Evolutionary conservation across 305 asterid species (phyloP), one percentile per base, ranked within the genome.

Genomic region (Plantago coronopus): DNA sequence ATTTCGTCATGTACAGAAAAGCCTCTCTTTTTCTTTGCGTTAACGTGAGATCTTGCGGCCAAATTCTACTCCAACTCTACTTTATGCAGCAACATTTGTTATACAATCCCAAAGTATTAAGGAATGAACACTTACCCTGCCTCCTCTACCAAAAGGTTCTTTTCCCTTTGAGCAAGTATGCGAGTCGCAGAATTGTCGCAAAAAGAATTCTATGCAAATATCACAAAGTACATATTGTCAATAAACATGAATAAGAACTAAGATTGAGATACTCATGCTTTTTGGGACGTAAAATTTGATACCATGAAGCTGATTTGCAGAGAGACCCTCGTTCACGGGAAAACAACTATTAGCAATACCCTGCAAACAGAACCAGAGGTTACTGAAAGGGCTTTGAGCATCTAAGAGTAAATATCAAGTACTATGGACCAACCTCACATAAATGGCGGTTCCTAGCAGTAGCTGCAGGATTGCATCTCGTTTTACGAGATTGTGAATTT

Each of bases 391-490:
- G 68, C 42, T 20, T 27, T 3, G 11, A 34, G 13, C 47, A 22
- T 50, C 38, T 31, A 31, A 2, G 3, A 31, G 3, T 31, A 60
- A 55, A 17, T 49, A 73, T 49, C 19, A 61, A 21, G 48, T 62
- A 68, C 40, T 37, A 34, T 38, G 17, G 56, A 70, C 65, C 67
- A 63, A 91, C 97, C 95, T 88, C 97, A 69, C 97, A 91, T 61
- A 91, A 72, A 71, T 88, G 95, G 61, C 73, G 91, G 65, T 91
- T 91, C 75, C 71, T 78, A 16, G 88, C 81, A 64, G 94, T 80
- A 54, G 97, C 91, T 37, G 96, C 89, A 49, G 97, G 96, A 74
- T 88, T 85, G 63, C 97, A 91, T 82, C 88, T 91, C 75, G 82
- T 67, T 77, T 85, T 85, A 63, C 65, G 82, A 72, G 87, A 69